Base-by-base conservation (phyloP, 2,329 filamentous ascomycete genomes). In the Fusarium denticulatum region DNA sequence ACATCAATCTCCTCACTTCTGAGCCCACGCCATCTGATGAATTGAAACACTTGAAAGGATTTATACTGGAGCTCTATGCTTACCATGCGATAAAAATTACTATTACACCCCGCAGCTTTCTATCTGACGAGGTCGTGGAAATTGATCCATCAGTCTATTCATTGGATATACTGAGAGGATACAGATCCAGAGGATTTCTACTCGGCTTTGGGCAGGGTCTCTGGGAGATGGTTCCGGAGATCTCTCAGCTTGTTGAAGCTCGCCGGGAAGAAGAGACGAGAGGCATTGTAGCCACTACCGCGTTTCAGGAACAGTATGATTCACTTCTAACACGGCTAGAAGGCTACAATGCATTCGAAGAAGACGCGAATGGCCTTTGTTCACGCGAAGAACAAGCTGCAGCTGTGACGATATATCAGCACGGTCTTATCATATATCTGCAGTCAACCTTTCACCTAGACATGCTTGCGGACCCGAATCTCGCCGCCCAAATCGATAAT, bases 31-130 rank as follows among this genome's bases (percentile, higher is more conserved):
- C 39, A 3, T 26, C 49, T 3, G 20, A 53, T 9, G 52, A 67
- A 20, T 42, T 67, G 14, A 42, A 26, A 3, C 32, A 67, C 3
- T 7, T 67, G 3, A 42, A 43, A n/a, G 64, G 64, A 0, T 67
- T 67, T 2, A 34, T 67, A 2, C 22, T 67, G 10, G 62, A 67
- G 18, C 56, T 67, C 12, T 67, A 67, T 24, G 36, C 64, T 3
- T 67, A 60, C 14, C 52, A 67, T 37, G 39, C 62, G 0, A 36
- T 67, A 24, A 67, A 47, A 0, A 18, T 67, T 1, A 39, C 64
- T 2, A 65, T 67, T 16, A 60, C 64, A 4, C 64, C 64, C 1
- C 62, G 52, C 3, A 47, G 65, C 7, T 39, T 67, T 6, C 6
- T 52, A 24, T 49, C 32, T 12, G 26, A 60, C 2, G 37, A 67